Evolutionary conservation across 140 eudicot species (phyloP).

Genomic region (Erigeron philadelphicus): DNA sequence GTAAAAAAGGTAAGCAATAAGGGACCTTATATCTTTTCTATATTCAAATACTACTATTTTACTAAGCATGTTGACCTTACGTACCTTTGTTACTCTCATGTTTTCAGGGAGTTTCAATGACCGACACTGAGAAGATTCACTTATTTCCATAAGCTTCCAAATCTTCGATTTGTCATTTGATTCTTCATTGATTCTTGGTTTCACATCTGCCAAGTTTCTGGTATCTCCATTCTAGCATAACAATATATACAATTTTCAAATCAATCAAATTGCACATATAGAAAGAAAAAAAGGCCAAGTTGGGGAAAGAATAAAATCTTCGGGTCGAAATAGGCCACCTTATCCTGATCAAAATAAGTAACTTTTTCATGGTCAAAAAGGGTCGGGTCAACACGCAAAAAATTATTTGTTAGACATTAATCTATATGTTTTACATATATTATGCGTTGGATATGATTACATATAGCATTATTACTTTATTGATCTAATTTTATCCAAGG

Average conservation of each 20-base stretch:
- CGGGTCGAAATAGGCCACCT: too few species aligned
- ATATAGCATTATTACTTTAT: too few species aligned
- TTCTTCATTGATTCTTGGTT: conserved; percentile 75
- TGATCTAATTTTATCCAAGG: too few species aligned
- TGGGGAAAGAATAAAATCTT: too few species aligned
- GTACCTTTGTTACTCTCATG: conserved; percentile 79
- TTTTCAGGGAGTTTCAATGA: conserved; percentile 76
- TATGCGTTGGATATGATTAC: too few species aligned
- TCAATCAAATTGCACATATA: neutral
- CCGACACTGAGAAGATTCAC: conserved; percentile 85
- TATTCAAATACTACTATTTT: neutral
- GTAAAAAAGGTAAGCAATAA: conserved; percentile 11
- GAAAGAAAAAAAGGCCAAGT: too few species aligned
- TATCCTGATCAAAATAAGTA: too few species aligned
- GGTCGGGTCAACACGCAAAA: too few species aligned
- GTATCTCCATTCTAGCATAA: conserved; percentile 66
- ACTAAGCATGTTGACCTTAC: neutral
- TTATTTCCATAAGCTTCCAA: conserved; percentile 80
- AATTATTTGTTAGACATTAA: too few species aligned
- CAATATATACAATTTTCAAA: neutral
- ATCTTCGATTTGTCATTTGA: conserved; percentile 74
- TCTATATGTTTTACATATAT: too few species aligned
- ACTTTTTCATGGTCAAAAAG: too few species aligned
- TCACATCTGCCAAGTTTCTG: conserved; percentile 62
- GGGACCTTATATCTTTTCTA: neutral